Evolutionary conservation across 2,329 filamentous ascomycete species (phyloP).

Genomic region (Fusarium sp.): DNA sequence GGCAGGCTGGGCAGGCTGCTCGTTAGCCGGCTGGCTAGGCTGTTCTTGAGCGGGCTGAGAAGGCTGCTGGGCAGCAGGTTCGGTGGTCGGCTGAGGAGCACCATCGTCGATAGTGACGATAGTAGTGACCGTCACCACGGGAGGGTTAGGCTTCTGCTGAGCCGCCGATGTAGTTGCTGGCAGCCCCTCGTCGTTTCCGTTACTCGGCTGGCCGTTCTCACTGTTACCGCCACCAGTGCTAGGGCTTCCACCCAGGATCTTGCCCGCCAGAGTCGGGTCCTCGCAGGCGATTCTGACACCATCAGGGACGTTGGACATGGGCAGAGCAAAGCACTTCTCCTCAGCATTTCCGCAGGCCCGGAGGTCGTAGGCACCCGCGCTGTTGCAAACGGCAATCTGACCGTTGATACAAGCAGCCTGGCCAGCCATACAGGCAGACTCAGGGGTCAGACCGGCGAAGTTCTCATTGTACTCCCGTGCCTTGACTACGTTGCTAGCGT

Average conservation of each 20-base stretch:
- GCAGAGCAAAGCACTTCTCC: constrained; percentile 64
- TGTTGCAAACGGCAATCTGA: constrained; percentile 60
- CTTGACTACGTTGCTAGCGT: constrained; percentile 59
- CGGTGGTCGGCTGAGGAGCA: constrained; percentile 16
- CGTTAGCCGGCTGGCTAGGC: background rate
- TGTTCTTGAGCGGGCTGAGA: constrained; percentile 11
- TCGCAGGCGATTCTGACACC: constrained; percentile 65
- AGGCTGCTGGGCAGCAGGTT: constrained; percentile 15
- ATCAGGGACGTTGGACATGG: constrained; percentile 58
- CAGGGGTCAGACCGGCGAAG: constrained; percentile 57
- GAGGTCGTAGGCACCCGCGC: constrained; percentile 56
- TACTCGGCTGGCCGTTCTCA: constrained; percentile 15
- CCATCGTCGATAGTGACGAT: constrained; percentile 47
- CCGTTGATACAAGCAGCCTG: constrained; percentile 67
- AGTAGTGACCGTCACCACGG: constrained; percentile 47
- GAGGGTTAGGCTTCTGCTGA: constrained; percentile 25
- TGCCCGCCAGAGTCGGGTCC: constrained; percentile 53
- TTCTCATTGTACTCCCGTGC: constrained; percentile 61
- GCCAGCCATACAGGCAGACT: constrained; percentile 59
- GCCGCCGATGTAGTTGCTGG: constrained; percentile 26
- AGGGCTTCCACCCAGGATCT: constrained; percentile 53
- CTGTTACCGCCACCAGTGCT: background rate
- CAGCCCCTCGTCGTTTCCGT: constrained; percentile 11
- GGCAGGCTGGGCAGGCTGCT: constrained; percentile 7
- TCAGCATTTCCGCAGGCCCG: constrained; percentile 43